These are phyloP conservation scores for Arthrobotrys iridis DNA, from an alignment of 2,329 filamentous ascomycete genomes.

Conservation along the genomic window DNA sequence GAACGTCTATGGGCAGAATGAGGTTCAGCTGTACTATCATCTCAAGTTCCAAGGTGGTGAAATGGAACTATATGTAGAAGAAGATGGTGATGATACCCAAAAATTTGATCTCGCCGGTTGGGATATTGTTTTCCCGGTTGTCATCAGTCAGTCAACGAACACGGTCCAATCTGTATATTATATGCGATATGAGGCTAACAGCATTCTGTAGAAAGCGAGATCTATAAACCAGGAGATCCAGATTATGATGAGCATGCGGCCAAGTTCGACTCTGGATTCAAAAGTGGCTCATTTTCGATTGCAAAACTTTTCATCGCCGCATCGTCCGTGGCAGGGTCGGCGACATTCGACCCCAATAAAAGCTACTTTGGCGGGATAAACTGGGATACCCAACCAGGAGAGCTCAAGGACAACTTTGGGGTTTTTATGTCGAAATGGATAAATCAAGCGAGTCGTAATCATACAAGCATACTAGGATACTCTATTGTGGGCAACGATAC, in stretches of 20 bases:
- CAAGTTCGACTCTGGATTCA: background rate
- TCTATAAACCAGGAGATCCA: background rate
- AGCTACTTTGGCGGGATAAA: background rate
- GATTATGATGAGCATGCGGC: background rate
- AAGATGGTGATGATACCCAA: background rate
- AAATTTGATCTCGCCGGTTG: background rate
- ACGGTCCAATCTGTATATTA: too few species aligned
- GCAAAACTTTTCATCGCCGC: background rate
- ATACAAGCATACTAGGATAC: background rate
- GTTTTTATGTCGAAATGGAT: background rate
- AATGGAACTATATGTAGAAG: background rate
- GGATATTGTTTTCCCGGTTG: background rate
- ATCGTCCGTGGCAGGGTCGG: background rate
- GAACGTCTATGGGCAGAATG: background rate
- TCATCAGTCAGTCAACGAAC: background rate
- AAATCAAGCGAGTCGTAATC: background rate
- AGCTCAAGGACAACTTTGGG: background rate
- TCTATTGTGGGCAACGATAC: background rate
- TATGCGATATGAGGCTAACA: too few species aligned
- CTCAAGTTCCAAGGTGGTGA: background rate
- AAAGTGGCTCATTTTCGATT: background rate
- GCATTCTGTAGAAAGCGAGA: background rate
- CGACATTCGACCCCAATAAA: background rate
- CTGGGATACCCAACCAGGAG: background rate
- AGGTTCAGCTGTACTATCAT: background rate